phyloP scores from a whole-genome alignment of 2,329 filamentous ascomycete genomes.

The Ampelomyces quisqualis region DNA sequence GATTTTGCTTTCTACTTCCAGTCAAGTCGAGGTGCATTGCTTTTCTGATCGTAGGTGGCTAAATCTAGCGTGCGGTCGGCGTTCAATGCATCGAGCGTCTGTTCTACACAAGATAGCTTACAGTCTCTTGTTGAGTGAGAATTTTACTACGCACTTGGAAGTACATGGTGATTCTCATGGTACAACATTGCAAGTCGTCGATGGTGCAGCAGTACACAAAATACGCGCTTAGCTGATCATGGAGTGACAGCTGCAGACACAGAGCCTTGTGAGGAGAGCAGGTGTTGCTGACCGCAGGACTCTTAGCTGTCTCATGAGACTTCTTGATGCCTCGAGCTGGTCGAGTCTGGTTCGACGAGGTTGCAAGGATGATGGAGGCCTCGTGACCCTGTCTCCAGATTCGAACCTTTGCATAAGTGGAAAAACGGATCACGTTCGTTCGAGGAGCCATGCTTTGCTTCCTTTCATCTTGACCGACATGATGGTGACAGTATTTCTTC shows the following conservation, averaged over 20 bases:
- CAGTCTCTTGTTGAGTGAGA: too few relatives aligned
- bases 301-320: not conserved
- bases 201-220: not conserved
- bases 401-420: too few relatives aligned
- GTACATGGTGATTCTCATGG: slow-evolving; percentile 1
- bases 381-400: not conserved
- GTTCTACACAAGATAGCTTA: too few relatives aligned
- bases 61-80: too few relatives aligned
- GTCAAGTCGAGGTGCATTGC: too few relatives aligned
- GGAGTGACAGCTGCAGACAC: not conserved
- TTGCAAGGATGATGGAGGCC: not conserved
- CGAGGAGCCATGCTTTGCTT: too few relatives aligned
- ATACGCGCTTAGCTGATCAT: not conserved
- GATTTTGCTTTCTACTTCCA: not conserved
- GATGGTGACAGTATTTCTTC: too few relatives aligned
- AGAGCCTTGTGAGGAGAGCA: not conserved
- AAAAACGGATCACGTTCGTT: too few relatives aligned
- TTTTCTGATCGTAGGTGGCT: too few relatives aligned
- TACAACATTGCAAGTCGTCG: slow-evolving; percentile 1
- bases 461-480: too few relatives aligned
- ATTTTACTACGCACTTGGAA: too few relatives aligned
- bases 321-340: not conserved
- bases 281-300: not conserved
- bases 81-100: too few relatives aligned
- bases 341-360: not conserved